Base-by-base conservation (phyloP, 192 early-diverging fungal species). In the Diversispora epigaea region DNA sequence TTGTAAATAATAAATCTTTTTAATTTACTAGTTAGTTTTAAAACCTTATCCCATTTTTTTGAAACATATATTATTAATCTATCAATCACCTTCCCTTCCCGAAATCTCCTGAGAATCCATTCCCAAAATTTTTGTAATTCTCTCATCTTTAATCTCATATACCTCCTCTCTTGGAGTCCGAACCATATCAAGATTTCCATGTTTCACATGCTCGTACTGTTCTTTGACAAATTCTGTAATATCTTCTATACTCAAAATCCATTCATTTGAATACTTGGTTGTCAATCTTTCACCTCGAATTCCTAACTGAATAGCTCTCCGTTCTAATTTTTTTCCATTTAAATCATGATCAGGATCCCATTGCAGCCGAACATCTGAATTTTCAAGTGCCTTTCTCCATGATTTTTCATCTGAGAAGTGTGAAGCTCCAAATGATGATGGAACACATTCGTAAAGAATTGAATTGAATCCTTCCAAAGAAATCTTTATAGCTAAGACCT, bases 341-440 rank as follows among this genome's bases (percentile, higher is more conserved):
- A 79, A 67, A 60, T 69, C 61, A 71, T 82, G 77, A 65, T 85
- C 84, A 32, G 84, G 84, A 80, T 84, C 84, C 84, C 84, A 84
- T 62, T 84, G 84, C 52, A 84, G 15, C 46, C 72, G 73, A 52
- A 84, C 77, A 66, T 79, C 40, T 55, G 79, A 79, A n/a, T 43
- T 56, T 57, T 81, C 58, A n/a, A 62, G 40, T 47, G 67, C 45
- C 32, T 25, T 12, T 55, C 67, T 39, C 70, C 77, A 75, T 32
- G 47, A 44, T 25, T 71, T 40, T 66, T 65, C 10, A 21, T 19
- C 32, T 19, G 32, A 44, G 68, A 7, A 45, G 11, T 39, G 14
- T 17, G 1, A 11, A 14, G 11, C 14, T 70, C 6, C 52, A 64
- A 45, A 66, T 69, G 72, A 52, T 54, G 55, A 63, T 12, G 54